Percentiles rank a stretch among this genome's conserved stretches.
Conservation (phyloP, 768 basidiomycete species). For the Dictyophora rubrovolvata region DNA sequence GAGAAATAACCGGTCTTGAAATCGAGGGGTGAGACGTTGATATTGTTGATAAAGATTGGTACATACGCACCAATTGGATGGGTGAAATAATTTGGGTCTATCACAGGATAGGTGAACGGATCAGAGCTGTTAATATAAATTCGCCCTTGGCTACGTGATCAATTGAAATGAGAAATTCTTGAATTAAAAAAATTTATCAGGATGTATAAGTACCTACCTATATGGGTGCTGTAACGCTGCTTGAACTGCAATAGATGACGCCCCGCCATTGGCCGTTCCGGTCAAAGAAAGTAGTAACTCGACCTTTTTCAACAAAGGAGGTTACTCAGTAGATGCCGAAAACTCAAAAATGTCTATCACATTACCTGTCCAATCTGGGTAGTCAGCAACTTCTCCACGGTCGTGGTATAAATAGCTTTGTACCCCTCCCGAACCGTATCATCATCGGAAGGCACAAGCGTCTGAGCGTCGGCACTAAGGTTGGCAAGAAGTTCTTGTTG, state of each 20-base stretch:
- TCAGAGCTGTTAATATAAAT: slow-evolving; percentile 50
- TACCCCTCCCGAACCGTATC: slow-evolving; percentile 41
- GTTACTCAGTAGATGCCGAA: neutral
- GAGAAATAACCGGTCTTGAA: slow-evolving; percentile 33
- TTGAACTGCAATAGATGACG: slow-evolving; percentile 43
- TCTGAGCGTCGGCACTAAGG: slow-evolving; percentile 22
- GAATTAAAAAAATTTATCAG: slow-evolving; percentile 2
- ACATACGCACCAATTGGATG: slow-evolving; percentile 35
- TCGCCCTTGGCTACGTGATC: slow-evolving; percentile 38
- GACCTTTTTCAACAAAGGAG: slow-evolving; percentile 16
- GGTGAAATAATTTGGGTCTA: slow-evolving; percentile 59
- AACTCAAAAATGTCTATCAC: neutral
- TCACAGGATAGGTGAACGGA: slow-evolving; percentile 48
- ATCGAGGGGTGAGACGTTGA: neutral
- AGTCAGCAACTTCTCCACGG: slow-evolving; percentile 28
- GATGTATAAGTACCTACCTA: slow-evolving; percentile 24
- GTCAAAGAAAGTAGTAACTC: slow-evolving; percentile 45
- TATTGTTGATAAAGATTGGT: neutral
- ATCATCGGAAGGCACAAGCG: slow-evolving; percentile 36
- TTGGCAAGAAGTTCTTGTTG: slow-evolving; percentile 23
- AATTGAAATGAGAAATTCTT: slow-evolving; percentile 2
- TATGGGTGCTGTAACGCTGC: slow-evolving; percentile 57
- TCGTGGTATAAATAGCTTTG: slow-evolving; percentile 42
- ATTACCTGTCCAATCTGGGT: slow-evolving; percentile 31
- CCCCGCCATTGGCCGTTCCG: slow-evolving; percentile 26